A percentile compares a stretch with the other conserved stretches of the same genome.
Conservation (phyloP, 495 filamentous ascomycete genomes). For the Tuber aestivum region DNA sequence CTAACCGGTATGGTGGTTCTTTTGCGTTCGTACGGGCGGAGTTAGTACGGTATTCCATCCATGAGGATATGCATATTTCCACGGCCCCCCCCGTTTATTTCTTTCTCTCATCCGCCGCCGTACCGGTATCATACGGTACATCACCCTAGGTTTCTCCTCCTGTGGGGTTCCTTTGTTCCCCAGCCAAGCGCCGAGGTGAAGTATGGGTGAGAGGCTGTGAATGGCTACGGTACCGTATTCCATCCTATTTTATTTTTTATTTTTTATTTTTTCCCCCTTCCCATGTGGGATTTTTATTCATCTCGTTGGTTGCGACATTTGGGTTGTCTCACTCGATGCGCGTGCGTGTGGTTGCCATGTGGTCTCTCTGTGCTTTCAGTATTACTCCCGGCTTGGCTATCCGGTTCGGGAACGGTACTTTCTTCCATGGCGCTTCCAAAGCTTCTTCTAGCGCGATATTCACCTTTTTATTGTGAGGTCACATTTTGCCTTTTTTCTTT, state of each 20-base stretch:
- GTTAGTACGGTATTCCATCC: neutral
- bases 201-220: neutral
- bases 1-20: neutral
- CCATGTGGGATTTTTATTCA: constrained; percentile 2
- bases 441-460: constrained; percentile 24
- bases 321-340: constrained; percentile 10
- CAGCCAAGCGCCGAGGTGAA: neutral
- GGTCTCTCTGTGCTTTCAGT: constrained; percentile 7
- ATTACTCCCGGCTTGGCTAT: constrained; percentile 23
- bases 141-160: neutral
- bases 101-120: neutral
- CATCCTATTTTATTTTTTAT: neutral
- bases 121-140: neutral
- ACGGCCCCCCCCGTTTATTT: neutral
- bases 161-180: neutral
- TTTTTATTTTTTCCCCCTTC: neutral
- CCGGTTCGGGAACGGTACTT: constrained; percentile 5
- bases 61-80: neutral
- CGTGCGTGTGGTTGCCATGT: constrained; percentile 13
- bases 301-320: constrained; percentile 3
- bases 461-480: neutral
- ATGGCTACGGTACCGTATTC: neutral
- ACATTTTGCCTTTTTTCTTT: neutral
- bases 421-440: constrained; percentile 31
- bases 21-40: neutral